Conservation (phyloP, 306 rosid genomes). For the Prunus armeniaca region DNA sequence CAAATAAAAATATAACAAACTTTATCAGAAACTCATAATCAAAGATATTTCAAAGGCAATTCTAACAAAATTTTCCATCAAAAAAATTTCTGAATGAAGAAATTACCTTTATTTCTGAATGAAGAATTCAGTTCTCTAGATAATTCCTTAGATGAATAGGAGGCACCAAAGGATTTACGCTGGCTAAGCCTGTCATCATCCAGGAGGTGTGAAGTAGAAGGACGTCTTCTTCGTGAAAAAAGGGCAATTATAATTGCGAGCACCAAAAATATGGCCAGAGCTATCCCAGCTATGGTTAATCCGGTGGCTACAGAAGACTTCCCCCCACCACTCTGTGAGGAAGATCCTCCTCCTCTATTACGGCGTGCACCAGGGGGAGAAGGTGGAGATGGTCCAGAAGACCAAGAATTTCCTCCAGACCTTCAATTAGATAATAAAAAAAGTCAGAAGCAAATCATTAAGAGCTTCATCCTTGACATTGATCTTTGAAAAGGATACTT, state of each 20-base stretch:
- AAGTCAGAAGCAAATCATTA: slow-evolving; percentile 20
- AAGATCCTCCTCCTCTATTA: not conserved
- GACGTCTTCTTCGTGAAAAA: slow-evolving; percentile 41
- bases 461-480: slow-evolving; percentile 16
- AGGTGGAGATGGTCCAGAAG: slow-evolving; percentile 71
- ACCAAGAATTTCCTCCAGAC: slow-evolving; percentile 87
- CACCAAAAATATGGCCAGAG: slow-evolving; percentile 37
- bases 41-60: not conserved
- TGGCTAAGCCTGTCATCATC: slow-evolving; percentile 59
- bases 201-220: slow-evolving; percentile 43
- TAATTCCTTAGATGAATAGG: slow-evolving; percentile 59
- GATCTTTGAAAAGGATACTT: slow-evolving; percentile 22
- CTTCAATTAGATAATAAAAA: slow-evolving; percentile 33
- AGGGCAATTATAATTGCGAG: slow-evolving; percentile 38
- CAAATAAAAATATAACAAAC: not conserved
- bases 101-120: slow-evolving; percentile 34
- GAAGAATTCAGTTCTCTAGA: slow-evolving; percentile 29
- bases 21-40: not conserved
- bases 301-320: slow-evolving; percentile 36
- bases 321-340: not conserved
- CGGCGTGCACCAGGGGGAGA: slow-evolving; percentile 63
- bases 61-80: not conserved
- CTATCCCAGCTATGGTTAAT: slow-evolving; percentile 53
- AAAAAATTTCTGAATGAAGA: not conserved
- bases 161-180: slow-evolving; percentile 47